These are phyloP conservation scores for Exophiala calicioides DNA, from an alignment of 2,329 filamentous ascomycete genomes.

Conservation along the genomic window DNA sequence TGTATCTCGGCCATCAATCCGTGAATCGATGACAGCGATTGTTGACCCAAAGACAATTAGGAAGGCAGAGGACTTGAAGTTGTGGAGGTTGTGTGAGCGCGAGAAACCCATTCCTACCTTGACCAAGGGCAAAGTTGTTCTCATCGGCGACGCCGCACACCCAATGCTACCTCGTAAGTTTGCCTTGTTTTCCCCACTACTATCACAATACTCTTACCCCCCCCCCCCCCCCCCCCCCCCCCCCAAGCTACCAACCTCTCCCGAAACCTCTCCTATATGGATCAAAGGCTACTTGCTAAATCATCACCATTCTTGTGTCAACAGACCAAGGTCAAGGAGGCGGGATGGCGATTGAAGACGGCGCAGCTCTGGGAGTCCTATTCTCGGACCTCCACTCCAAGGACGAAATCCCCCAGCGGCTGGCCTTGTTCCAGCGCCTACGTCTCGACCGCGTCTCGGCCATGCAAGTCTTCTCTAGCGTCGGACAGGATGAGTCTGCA, in stretches of 20 bases:
- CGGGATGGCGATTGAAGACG: constrained; percentile 67
- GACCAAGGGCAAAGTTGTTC: constrained; percentile 54
- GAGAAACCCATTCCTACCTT: constrained; percentile 32
- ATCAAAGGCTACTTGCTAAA: too few relatives aligned
- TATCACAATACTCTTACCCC: too few relatives aligned
- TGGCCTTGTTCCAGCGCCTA: constrained; percentile 28
- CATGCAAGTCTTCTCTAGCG: constrained; percentile 31
- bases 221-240: too few relatives aligned
- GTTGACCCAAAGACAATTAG: constrained; percentile 1
- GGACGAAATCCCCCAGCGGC: constrained; percentile 13
- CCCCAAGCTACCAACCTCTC: too few relatives aligned
- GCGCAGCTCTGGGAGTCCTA: constrained; percentile 55
- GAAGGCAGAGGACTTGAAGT: constrained; percentile 15
- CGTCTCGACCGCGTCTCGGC: constrained; percentile 28
- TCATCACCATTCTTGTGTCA: too few relatives aligned
- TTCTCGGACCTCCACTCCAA: constrained; percentile 30
- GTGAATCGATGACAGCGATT: background rate
- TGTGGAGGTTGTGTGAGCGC: constrained; percentile 8
- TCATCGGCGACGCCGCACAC: constrained; percentile 62
- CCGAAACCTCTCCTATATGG: too few relatives aligned
- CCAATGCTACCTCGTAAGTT: constrained; percentile 19
- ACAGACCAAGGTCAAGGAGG: constrained; percentile 61
- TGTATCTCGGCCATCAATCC: background rate
- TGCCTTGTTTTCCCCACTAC: too few relatives aligned
- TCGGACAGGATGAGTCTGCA: constrained; percentile 13